A percentile compares a stretch with the other conserved stretches of the same genome.
Conservation (phyloP, 2,329 filamentous ascomycete genomes). For the Alternaria viburni region DNA sequence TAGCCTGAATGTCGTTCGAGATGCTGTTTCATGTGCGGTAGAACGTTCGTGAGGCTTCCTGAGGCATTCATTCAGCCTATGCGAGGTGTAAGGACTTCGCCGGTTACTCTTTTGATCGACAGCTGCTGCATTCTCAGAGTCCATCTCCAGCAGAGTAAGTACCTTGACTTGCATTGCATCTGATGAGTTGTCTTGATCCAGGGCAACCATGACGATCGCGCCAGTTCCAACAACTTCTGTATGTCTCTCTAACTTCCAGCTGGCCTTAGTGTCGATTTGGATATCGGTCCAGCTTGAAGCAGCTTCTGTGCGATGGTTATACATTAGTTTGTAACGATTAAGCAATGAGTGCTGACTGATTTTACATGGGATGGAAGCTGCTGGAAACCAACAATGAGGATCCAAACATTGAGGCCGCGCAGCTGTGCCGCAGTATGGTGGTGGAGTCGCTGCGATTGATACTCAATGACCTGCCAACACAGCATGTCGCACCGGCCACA, state of each 20-base stretch:
- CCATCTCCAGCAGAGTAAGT: constrained; percentile 80
- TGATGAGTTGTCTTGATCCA: constrained; percentile 80
- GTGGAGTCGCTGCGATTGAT: constrained; percentile 73
- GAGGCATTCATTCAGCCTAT: constrained; percentile 11
- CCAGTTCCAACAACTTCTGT: constrained; percentile 81
- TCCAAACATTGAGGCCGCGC: constrained; percentile 72
- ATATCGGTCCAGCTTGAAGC: constrained; percentile 88
- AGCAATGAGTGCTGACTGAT: constrained; percentile 47
- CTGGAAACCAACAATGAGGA: constrained; percentile 60
- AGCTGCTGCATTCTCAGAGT: constrained; percentile 66
- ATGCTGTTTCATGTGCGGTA: neutral
- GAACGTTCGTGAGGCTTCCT: neutral
- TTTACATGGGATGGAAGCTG: too few species aligned
- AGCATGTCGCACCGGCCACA: constrained; percentile 85
- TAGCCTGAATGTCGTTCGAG: neutral
- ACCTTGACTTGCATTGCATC: constrained; percentile 86
- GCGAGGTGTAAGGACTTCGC: constrained; percentile 60
- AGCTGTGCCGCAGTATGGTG: constrained; percentile 56
- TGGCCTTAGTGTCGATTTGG: constrained; percentile 84
- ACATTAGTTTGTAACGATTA: constrained; percentile 78
- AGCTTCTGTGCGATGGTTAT: constrained; percentile 75
- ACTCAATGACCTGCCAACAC: constrained; percentile 84
- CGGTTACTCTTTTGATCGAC: constrained; percentile 68
- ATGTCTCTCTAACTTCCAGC: constrained; percentile 81
- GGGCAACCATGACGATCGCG: constrained; percentile 76